phyloP scores from a whole-genome alignment of 2,329 filamentous ascomycete genomes.

The Neodidymelliopsis sp. region DNA sequence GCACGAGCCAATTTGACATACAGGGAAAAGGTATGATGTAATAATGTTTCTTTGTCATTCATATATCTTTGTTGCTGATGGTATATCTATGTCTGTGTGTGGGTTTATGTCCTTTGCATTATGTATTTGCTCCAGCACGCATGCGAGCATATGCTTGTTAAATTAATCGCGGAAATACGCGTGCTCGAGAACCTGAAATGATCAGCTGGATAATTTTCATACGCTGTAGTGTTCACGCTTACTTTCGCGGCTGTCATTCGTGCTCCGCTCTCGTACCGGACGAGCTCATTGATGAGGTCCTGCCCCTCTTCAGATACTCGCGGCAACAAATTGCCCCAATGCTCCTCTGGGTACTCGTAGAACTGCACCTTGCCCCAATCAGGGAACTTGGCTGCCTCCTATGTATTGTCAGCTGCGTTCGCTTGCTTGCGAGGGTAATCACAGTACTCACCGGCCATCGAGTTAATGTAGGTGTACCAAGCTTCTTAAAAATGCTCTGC shows the following conservation, averaged over 20 bases:
- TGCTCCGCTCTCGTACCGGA: constrained; percentile 74
- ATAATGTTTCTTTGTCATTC: not conserved
- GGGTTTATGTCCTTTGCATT: constrained; percentile 1
- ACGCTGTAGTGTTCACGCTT: constrained; percentile 10
- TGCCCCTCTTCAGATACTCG: constrained; percentile 65
- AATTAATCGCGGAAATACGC: constrained; percentile 32
- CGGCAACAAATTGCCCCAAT: constrained; percentile 76
- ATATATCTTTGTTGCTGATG: not conserved
- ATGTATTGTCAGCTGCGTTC: constrained; percentile 15
- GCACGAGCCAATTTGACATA: too few relatives aligned
- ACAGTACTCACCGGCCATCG: constrained; percentile 74
- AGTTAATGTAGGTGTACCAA: constrained; percentile 83
- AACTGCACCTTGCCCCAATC: constrained; percentile 92
- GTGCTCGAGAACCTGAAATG: constrained; percentile 38
- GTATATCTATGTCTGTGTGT: constrained; percentile 8
- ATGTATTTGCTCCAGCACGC: not conserved
- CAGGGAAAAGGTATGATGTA: not conserved
- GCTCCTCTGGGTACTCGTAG: constrained; percentile 70
- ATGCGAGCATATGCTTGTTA: not conserved
- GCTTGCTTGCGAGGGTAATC: not conserved
- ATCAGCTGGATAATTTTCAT: constrained; percentile 1
- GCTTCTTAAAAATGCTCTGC: constrained; percentile 86
- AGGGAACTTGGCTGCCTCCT: constrained; percentile 72
- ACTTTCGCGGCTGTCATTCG: constrained; percentile 74
- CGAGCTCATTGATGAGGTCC: constrained; percentile 70